Conservation (phyloP, 371 early-diverging fungal genomes). For the Mortierella sp. region DNA sequence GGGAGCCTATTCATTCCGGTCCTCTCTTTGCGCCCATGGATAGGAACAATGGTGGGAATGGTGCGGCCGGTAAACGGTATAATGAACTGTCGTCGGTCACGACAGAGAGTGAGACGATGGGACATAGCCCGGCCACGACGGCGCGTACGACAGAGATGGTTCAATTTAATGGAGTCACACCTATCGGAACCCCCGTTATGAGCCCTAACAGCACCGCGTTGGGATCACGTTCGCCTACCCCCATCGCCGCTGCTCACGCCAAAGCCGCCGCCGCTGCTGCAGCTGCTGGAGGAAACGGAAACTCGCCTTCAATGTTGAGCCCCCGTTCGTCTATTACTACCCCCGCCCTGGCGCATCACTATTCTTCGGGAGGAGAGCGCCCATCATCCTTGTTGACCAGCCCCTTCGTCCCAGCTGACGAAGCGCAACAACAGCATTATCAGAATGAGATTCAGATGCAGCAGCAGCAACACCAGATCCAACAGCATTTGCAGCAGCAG, state of each 20-base stretch:
- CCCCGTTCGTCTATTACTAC: not conserved
- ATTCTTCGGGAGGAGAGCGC: conserved; percentile 14
- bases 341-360: not conserved
- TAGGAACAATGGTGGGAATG: not conserved
- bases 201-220: conserved; percentile 1
- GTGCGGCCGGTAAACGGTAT: conserved; percentile 18
- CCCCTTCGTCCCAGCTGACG: conserved; percentile 39
- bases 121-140: conserved; percentile 29
- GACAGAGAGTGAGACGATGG: conserved; percentile 15
- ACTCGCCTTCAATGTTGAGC: not conserved
- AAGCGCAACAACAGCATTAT: conserved; percentile 19
- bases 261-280: conserved; percentile 6
- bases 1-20: conserved; percentile 36
- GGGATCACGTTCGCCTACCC: conserved; percentile 35
- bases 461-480: conserved; percentile 25
- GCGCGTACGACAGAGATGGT: conserved; percentile 34
- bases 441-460: conserved; percentile 25
- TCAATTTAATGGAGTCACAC: conserved; percentile 12
- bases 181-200: conserved; percentile 2
- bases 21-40: conserved; percentile 36
- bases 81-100: conserved; percentile 47
- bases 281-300: not conserved
- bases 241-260: conserved; percentile 35
- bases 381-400: conserved; percentile 46
- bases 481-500: conserved; percentile 34